phyloP scores from a whole-genome alignment of 768 basidiomycete genomes.

The Boletus pseudo-olivaceus region DNA sequence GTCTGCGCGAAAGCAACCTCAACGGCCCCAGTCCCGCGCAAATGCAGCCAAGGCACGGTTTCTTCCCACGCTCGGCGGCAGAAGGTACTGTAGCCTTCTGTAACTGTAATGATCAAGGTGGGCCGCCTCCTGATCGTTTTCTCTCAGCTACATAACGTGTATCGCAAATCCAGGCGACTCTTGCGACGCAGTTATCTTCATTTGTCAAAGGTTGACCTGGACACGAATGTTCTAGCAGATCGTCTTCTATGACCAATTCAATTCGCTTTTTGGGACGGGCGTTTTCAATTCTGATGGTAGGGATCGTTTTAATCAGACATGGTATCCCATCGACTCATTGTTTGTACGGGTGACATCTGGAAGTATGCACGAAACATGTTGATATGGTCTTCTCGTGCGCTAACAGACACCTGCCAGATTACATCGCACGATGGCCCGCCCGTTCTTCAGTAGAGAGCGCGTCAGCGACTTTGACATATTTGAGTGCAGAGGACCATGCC shows the following conservation, averaged over 20 bases:
- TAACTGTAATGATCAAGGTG: too few species aligned
- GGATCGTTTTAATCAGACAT: background rate
- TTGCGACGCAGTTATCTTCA: constrained; percentile 36
- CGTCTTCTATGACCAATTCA: constrained; percentile 22
- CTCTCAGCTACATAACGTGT: background rate
- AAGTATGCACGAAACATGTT: constrained; percentile 26
- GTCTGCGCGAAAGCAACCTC: background rate
- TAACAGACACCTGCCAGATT: constrained; percentile 27
- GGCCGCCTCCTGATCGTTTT: background rate
- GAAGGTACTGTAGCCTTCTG: too few species aligned
- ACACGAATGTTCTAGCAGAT: background rate
- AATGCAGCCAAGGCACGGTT: too few species aligned
- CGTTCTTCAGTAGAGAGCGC: constrained; percentile 40
- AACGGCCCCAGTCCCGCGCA: too few species aligned
- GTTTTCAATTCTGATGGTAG: constrained; percentile 42
- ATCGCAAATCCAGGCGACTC: constrained; percentile 28
- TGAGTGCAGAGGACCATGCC: too few species aligned
- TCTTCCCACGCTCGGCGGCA: too few species aligned
- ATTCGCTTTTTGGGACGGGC: constrained; percentile 34
- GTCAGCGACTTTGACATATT: constrained; percentile 41
- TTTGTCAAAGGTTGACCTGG: constrained; percentile 33
- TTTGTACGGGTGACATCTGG: constrained; percentile 34
- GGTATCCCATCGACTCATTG: background rate
- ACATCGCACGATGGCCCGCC: constrained; percentile 41
- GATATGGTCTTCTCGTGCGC: background rate